Base-by-base conservation (phyloP, 257 asterid genomes). In the Penstemon eatonii region DNA sequence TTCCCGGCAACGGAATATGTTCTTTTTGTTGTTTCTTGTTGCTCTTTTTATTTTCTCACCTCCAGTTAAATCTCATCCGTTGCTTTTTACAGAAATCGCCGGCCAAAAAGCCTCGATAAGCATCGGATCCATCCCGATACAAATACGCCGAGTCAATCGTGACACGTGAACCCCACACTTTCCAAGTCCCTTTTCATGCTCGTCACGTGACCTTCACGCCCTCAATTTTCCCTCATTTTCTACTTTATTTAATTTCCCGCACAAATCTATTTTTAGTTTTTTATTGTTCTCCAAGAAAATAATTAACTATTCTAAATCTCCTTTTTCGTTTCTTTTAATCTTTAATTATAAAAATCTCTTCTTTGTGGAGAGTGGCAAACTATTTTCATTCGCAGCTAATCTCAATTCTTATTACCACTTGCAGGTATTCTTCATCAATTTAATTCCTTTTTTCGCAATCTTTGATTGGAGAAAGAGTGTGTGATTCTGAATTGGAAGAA, bases 1-100 rank as follows among this genome's bases (percentile, higher is more conserved):
- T 81, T 90, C 96, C 92, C 94, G 93, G 89, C 90, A 85, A 79
- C 80, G 93, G 93, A 87, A 81, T 7, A 46, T 7, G 6, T 3
- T 12, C 12, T 8, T 6, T 46, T 4, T 46, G 8, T 2, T 8
- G 4, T 46, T 46, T 3, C 7, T 5, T 42, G 7, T 11, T 5
- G 4, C 9, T 40, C 2, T 71, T 71, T 55, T 6, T 3, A 10
- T 8, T 12, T 45, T 38, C 3, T 33, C 41, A 7, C 18, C 10
- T 5, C 11, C 33, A 36, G 38, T 62, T 62, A n/a, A 68, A 65
- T 69, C 70, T 13, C 64, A 60, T 76, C 83, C 77, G 77, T 66
- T n/a, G 50, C 8, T 13, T 60, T 6, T 60, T 6, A 1, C 38
- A 15, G 57, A 60, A 64, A 75, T 69, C 79, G 65, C 75, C 81